phyloP scores from a whole-genome alignment of 768 basidiomycete genomes.

The Postia placenta region DNA sequence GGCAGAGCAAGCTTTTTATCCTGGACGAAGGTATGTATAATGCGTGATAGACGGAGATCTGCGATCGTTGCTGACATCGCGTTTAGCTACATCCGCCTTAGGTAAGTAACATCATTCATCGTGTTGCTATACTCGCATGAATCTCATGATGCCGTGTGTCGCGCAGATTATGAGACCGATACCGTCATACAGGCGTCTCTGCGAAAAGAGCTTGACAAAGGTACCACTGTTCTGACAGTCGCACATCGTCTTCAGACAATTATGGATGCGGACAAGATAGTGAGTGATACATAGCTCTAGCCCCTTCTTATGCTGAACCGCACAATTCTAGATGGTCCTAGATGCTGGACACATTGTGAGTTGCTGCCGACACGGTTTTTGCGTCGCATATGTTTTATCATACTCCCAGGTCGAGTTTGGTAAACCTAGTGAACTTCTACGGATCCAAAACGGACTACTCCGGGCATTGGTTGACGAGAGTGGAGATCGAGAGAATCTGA shows the following conservation, averaged over 20 bases:
- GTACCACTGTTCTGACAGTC: slow-evolving; percentile 40
- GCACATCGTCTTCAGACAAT: slow-evolving; percentile 37
- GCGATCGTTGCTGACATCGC: background rate
- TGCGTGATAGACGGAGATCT: background rate
- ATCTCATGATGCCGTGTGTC: background rate
- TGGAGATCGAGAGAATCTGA: slow-evolving; percentile 42
- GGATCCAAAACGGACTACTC: slow-evolving; percentile 41
- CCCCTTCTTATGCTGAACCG: background rate
- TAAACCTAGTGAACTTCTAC: slow-evolving; percentile 41
- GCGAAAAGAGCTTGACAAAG: slow-evolving; percentile 30
- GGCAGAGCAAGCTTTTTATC: slow-evolving; percentile 49
- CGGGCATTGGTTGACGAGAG: slow-evolving; percentile 52
- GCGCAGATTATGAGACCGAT: slow-evolving; percentile 40
- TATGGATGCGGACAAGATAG: slow-evolving; percentile 55
- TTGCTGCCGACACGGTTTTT: slow-evolving; percentile 13
- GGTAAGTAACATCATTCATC: slow-evolving; percentile 20
- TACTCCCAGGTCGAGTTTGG: slow-evolving; percentile 40
- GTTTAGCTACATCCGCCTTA: slow-evolving; percentile 38
- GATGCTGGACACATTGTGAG: slow-evolving; percentile 37
- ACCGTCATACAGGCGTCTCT: slow-evolving; percentile 38
- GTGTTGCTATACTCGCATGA: background rate
- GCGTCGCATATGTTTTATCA: background rate
- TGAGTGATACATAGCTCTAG: slow-evolving; percentile 16
- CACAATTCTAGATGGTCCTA: slow-evolving; percentile 31
- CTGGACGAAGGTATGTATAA: background rate